Percentiles rank a stretch among this genome's conserved stretches.
phyloP scores from a whole-genome alignment of 2,329 filamentous ascomycete genomes.

The Neofusicoccum ribis region DNA sequence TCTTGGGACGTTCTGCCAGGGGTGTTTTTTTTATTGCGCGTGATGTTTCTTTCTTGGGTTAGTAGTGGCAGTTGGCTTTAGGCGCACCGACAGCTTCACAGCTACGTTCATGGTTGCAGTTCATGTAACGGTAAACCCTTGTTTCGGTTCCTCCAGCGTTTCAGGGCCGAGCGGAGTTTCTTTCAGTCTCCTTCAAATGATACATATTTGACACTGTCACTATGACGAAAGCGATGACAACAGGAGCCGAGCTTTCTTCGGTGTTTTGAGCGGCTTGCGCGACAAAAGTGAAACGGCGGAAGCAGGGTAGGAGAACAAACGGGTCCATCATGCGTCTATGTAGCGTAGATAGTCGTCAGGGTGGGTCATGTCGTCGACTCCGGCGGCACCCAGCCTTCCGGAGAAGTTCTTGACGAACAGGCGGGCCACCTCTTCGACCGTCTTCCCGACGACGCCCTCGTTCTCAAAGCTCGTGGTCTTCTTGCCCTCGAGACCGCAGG shows the following conservation, averaged over 20 bases:
- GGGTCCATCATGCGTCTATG: background rate
- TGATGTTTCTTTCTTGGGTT: constrained; percentile 8
- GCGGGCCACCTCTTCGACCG: constrained; percentile 41
- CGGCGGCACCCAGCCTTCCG: constrained; percentile 21
- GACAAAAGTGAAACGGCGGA: no score
- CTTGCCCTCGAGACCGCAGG: constrained; percentile 82
- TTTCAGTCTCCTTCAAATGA: constrained; percentile 4
- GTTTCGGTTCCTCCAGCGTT: background rate
- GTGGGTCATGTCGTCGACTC: constrained; percentile 7
- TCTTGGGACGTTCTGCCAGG: background rate
- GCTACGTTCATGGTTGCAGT: background rate
- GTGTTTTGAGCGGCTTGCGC: no score
- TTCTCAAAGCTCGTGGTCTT: constrained; percentile 71
- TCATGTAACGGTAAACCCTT: constrained; percentile 12
- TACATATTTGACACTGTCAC: constrained; percentile 13
- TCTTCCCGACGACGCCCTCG: constrained; percentile 46
- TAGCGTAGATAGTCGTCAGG: constrained; percentile 10
- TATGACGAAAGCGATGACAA: background rate
- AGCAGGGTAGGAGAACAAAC: no score
- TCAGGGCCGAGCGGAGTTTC: background rate
- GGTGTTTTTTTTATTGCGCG: background rate
- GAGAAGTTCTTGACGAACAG: constrained; percentile 45
- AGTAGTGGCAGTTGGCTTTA: constrained; percentile 5
- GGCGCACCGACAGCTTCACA: background rate
- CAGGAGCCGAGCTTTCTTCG: no score